Base-by-base conservation (phyloP, 2,329 filamentous ascomycete genomes). In the Blastomyces parvus region DNA sequence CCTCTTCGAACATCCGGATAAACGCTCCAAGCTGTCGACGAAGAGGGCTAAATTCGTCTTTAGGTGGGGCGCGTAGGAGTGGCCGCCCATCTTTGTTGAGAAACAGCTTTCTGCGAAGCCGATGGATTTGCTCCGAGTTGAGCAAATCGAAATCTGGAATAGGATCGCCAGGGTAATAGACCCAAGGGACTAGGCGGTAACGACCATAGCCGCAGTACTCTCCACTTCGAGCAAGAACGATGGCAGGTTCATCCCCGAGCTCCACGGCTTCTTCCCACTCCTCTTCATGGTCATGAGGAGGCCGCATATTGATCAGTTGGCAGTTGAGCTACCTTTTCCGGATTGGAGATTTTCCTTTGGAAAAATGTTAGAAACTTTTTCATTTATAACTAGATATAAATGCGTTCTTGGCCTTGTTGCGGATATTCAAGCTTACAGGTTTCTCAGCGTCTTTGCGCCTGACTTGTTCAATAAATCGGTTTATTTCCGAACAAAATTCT, bases 81-180 rank as follows among this genome's bases (percentile, higher is more conserved):
- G 55, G 55, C 36, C n/a, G 55, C 5, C 55, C 55, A 42, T 36
- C 22, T 5, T 40, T 33, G 5, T 58, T n/a, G 25, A 58, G 19
- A 19, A 42, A 40, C 14, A 64, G 52, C 52, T 64, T 56, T n/a
- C 30, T 30, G 52, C 40, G 52, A 30, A 64, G 56, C n/a, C 61
- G 63, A n/a, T 56, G 55, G 27, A 64, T n/a, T 17, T 62, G 56
- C 27, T 38, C 22, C 30, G 27, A 14, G 55, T 33, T 55, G 11
- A 64, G 46, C 14, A 42, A 14, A 27, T 38, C 19, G 36, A 64
- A 64, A 17, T 44, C 38, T 22, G 63, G 63, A 13, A 61, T 19
- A 22, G 55, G 25, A 58, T 60, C 48, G 48, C 40, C 42, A 1
- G 57, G 38, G 9, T 9, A 42, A 57, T 61, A 63, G 7, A 56